Evolutionary conservation across 2,329 filamentous ascomycete genomes (phyloP), one percentile per base, ranked within the genome.

Genomic region (Aspergillus calidoustus): DNA sequence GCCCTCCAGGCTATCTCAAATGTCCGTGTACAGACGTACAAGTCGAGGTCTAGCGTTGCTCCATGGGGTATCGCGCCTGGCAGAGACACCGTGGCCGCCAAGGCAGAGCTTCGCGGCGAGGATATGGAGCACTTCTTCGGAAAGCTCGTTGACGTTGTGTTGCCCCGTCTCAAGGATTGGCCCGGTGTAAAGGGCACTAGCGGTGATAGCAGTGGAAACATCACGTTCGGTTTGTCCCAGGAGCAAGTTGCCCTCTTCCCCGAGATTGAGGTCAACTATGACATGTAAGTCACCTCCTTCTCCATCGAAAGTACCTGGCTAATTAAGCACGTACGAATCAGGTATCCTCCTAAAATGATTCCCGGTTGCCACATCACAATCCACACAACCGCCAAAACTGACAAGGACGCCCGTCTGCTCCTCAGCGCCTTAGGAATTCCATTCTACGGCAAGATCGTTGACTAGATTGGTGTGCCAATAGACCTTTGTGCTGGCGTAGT

Each of bases 121-220:
- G 86, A 89, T 62, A 95, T 96, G 71, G 91, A 92, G 65, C 90
- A 97, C 76, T 97, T 99, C 76, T 75, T 99, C 49, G 91, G 94
- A 72, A 97, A 97, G 81, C 83, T 93, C 68, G 84, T 98, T 59
- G 92, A 96, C 74, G 83, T 98, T 8, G 93, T 99, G 6, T 84
- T 98, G 74, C 95, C 95, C 44, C 91, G 89, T 73, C 96, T 99
- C 79, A 99, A 98, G 83, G 95, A 99, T 70, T 99, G 92, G 91
- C 87, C 86, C 59, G 95, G 95, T 62, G 82, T 91, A n/a, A 86
- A 86, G 69, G 88, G 87, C 53, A 86, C 82, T 48, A 91, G 91
- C 44, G 95, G 95, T 72, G 95, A 99, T 76, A 89, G 88, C 72
- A 89, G 90, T 64, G 95, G 95, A 43, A 97, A 98, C 77, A 84